Percentiles rank a stretch among this genome's conserved stretches.
phyloP scores from a whole-genome alignment of 208 protist species.

The Leishmania major region DNA sequence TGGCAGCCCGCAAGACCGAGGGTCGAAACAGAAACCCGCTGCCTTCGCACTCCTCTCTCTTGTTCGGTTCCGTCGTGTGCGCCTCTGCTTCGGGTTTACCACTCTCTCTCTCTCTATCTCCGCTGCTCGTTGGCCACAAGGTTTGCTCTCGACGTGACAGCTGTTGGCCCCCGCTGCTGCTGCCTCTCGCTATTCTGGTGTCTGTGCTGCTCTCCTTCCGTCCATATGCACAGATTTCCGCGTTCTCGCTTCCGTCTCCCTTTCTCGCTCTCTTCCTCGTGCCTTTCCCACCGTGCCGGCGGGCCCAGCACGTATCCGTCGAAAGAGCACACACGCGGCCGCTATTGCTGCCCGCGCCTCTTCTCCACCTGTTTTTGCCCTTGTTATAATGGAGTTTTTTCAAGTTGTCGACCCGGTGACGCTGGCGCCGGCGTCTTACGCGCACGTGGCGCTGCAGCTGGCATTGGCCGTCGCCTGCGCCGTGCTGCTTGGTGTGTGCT shows the following conservation, averaged over 20 bases:
- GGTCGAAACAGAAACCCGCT: background rate
- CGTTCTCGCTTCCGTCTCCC: background rate
- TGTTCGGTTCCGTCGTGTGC: background rate
- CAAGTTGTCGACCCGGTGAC: slow-evolving; percentile 30
- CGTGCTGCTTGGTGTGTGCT: slow-evolving; percentile 29
- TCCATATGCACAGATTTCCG: background rate
- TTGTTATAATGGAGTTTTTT: slow-evolving; percentile 39
- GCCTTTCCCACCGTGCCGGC: background rate
- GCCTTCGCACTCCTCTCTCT: background rate
- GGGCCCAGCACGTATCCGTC: background rate
- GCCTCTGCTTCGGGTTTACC: too few species aligned
- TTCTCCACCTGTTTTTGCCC: background rate
- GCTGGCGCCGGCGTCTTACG: slow-evolving; percentile 5
- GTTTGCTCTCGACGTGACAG: background rate
- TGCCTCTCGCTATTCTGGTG: background rate
- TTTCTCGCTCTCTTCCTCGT: background rate
- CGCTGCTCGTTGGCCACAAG: background rate
- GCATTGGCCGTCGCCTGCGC: slow-evolving; percentile 9
- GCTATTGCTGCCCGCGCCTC: background rate
- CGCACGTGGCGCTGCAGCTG: slow-evolving; percentile 27
- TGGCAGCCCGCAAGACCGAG: background rate
- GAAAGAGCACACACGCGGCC: background rate
- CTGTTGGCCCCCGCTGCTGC: background rate
- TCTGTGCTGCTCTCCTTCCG: background rate
- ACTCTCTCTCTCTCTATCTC: background rate